Percentiles rank a stretch among this genome's conserved stretches.
These are phyloP conservation scores for Persicaria tinctoria DNA, from an alignment of 148 eudicot species.

Conservation along the genomic window DNA sequence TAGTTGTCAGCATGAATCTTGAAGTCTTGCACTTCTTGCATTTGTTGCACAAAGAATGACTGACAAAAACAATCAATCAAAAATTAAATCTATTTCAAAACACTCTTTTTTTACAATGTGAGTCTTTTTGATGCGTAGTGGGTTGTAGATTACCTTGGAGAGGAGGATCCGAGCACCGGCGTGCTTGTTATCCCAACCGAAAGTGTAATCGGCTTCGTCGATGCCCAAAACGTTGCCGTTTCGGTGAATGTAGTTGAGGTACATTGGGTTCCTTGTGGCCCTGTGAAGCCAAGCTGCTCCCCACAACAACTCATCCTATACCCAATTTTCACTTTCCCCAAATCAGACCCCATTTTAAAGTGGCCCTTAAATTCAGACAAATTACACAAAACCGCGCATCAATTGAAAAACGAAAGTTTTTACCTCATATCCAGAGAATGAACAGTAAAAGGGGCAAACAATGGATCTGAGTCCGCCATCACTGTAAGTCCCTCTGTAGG, in stretches of 20 bases:
- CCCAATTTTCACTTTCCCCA: background rate
- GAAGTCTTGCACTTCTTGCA: constrained; percentile 55
- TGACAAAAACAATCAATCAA: constrained; percentile 9
- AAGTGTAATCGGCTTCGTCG: constrained; percentile 60
- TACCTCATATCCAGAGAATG: constrained; percentile 74
- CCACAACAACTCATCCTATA: constrained; percentile 78
- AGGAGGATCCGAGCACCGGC: constrained; percentile 79
- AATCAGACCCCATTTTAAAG: background rate
- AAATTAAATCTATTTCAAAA: too few relatives aligned
- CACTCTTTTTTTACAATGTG: too few relatives aligned
- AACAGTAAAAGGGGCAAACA: constrained; percentile 65
- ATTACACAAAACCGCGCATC: background rate
- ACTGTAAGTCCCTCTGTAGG: constrained; percentile 70
- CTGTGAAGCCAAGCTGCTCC: constrained; percentile 82
- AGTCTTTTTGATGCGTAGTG: too few relatives aligned
- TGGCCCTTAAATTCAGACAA: background rate
- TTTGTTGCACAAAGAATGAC: constrained; percentile 64
- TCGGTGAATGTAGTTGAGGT: constrained; percentile 55
- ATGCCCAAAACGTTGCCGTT: constrained; percentile 73
- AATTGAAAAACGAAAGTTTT: background rate
- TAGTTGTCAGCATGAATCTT: constrained; percentile 66
- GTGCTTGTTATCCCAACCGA: constrained; percentile 90
- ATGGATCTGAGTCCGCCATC: constrained; percentile 25
- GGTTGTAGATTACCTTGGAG: constrained; percentile 38
- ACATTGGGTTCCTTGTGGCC: constrained; percentile 67